These are phyloP conservation scores for Monosporascus cannonballus DNA, from an alignment of 2,329 filamentous ascomycete genomes.

Conservation along the genomic window DNA sequence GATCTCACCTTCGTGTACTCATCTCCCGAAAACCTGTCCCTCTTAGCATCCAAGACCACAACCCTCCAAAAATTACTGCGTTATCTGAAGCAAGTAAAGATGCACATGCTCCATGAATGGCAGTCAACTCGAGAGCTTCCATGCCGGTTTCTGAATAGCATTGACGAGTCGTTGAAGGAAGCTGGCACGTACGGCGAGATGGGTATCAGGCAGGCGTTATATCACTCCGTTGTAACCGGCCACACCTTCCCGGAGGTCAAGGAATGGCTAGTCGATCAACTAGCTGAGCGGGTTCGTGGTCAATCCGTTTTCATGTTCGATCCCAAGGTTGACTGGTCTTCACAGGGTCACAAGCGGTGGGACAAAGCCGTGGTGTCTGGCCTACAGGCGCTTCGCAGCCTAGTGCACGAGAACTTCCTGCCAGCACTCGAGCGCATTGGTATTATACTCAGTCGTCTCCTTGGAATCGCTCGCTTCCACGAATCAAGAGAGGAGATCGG, in stretches of 20 bases:
- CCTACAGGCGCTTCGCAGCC: constrained; percentile 67
- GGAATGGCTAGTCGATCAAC: constrained; percentile 83
- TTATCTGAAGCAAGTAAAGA: constrained; percentile 76
- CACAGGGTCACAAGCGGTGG: constrained; percentile 86
- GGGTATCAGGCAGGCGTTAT: constrained; percentile 68
- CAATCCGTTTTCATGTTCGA: background rate
- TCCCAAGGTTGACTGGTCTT: constrained; percentile 4
- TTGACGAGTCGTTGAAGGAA: constrained; percentile 69
- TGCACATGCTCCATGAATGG: constrained; percentile 77
- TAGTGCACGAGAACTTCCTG: constrained; percentile 82
- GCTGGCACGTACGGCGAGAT: constrained; percentile 50
- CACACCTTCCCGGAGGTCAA: constrained; percentile 68
- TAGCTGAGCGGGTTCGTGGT: constrained; percentile 65
- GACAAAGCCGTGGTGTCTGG: constrained; percentile 78
- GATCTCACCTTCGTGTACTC: constrained; percentile 78
- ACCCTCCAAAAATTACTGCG: constrained; percentile 79
- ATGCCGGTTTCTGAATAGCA: constrained; percentile 66
- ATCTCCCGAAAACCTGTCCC: constrained; percentile 72
- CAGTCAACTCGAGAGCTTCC: constrained; percentile 76
- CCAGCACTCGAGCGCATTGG: constrained; percentile 79
- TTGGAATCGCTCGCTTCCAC: constrained; percentile 77
- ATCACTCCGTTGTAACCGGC: constrained; percentile 79
- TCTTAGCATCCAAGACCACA: constrained; percentile 81
- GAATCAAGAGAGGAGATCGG: constrained; percentile 60
- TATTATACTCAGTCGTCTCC: constrained; percentile 74